Percentiles rank a stretch among this genome's conserved stretches.
These are phyloP conservation scores for Geotrichum candidum DNA, from an alignment of 1,139 yeast species.

Conservation along the genomic window DNA sequence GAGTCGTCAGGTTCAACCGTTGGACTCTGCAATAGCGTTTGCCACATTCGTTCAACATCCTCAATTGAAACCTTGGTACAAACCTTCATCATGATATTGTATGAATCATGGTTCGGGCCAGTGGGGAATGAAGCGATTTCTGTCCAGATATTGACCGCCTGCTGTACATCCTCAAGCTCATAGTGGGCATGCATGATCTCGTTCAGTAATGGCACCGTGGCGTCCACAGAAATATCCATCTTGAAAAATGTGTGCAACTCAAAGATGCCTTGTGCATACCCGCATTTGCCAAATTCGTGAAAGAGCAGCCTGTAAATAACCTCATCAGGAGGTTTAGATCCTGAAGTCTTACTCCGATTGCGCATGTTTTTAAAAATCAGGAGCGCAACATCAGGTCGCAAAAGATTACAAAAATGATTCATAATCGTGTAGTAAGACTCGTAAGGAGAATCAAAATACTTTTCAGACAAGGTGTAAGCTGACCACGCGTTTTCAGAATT, in stretches of 20 bases:
- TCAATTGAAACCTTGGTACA: slow-evolving; percentile 54
- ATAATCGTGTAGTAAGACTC: slow-evolving; percentile 58
- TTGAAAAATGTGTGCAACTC: slow-evolving; percentile 62
- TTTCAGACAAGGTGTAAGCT: slow-evolving; percentile 54
- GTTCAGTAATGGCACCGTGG: slow-evolving; percentile 56
- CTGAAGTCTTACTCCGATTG: slow-evolving; percentile 51
- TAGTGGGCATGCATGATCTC: slow-evolving; percentile 62
- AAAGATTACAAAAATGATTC: slow-evolving; percentile 51
- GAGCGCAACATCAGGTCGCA: slow-evolving; percentile 60
- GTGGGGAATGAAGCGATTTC: slow-evolving; percentile 49
- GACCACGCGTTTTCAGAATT: slow-evolving; percentile 55
- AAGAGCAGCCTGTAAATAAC: slow-evolving; percentile 60
- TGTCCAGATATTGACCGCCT: slow-evolving; percentile 58
- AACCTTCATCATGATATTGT: slow-evolving; percentile 66
- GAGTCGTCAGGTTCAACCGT: slow-evolving; percentile 50
- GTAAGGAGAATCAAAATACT: slow-evolving; percentile 54
- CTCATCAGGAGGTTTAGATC: slow-evolving; percentile 57
- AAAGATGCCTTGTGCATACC: slow-evolving; percentile 62
- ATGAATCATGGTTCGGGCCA: slow-evolving; percentile 57
- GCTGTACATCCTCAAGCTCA: slow-evolving; percentile 53
- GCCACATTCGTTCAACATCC: slow-evolving; percentile 62
- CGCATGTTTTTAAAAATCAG: slow-evolving; percentile 60
- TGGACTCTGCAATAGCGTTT: slow-evolving; percentile 46
- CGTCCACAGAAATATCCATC: slow-evolving; percentile 56
- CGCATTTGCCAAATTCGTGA: slow-evolving; percentile 51